Evolutionary conservation across 2,329 filamentous ascomycete species (phyloP), one percentile per base, ranked within the genome.

Genomic region (Sphaerulina vaccinii): DNA sequence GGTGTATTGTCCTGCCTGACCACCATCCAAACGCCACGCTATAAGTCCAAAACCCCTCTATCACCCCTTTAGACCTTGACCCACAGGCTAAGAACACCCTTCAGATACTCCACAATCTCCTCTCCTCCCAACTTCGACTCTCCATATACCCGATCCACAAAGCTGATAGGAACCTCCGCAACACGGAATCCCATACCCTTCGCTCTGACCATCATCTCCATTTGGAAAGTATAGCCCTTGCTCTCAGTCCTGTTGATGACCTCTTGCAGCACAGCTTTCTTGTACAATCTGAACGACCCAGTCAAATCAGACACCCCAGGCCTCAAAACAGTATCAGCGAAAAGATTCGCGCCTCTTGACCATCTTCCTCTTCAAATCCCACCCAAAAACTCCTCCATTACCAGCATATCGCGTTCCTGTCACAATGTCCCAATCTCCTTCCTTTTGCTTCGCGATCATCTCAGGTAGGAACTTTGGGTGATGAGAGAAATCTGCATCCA

Each of bases 401-500:
- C 86, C 89, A 9, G 90, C 90, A 73, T 99, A 99, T 56, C 93
- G 82, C 39, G 93, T 99, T 47, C 93, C 93, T 1, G 92, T 97
- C 40, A 99, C 91, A 64, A 99, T 99, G 69, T 99, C 93, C 76
- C 90, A 95, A 77, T 90, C 84, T 60, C 78, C 85, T 50, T 77
- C 75, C 71, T 83, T 81, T 73, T 97, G 93, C 61, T 85, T 81
- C 54, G 80, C 81, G 65, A 99, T 89, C 90, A 99, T 97, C 68
- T 86, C 79, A 48, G 91, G 85, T 73, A 99, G 96, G 82, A 97
- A 99, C 76, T 97, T 99, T 69, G 93, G 93, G 79, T 99, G 93
- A 77, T 99, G 93, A 64, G 84, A 90, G 81, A 99, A 99, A 76
- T 99, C 93, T 74, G 95, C 93, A 78, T 99, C 93, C 93, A 99